These are phyloP conservation scores for Haplosporangium gracile DNA, from an alignment of 192 early-diverging fungal genomes.

Conservation along the genomic window DNA sequence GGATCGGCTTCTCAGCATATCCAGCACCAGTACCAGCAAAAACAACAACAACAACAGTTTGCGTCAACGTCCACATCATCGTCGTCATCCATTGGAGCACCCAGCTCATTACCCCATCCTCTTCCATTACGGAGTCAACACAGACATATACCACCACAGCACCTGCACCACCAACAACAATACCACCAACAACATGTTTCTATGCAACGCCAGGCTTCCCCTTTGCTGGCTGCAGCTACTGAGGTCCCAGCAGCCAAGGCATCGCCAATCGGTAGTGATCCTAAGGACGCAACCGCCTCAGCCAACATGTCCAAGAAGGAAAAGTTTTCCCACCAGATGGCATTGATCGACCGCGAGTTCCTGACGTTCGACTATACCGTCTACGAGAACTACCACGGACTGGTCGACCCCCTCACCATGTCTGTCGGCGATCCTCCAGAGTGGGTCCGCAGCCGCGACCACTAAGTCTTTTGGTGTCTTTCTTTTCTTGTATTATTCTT, in stretches of 20 bases:
- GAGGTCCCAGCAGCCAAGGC: conserved; percentile 13
- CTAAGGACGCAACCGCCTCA: conserved; percentile 1
- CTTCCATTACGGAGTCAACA: conserved; percentile 18
- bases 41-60: conserved; percentile 25
- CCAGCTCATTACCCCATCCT: conserved; percentile 26
- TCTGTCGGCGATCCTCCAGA: conserved; percentile 75
- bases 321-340: conserved; percentile 70
- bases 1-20: conserved; percentile 2
- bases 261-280: not conserved
- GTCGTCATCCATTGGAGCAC: conserved; percentile 19
- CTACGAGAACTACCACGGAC: conserved; percentile 79
- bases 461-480: not conserved
- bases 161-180: not conserved
- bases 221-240: not conserved
- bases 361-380: conserved; percentile 86
- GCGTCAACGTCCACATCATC: conserved; percentile 23
- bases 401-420: conserved; percentile 70
- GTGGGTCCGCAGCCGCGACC: conserved; percentile 68
- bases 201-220: conserved; percentile 18
- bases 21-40: conserved; percentile 21
- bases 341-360: conserved; percentile 79
- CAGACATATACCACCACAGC: conserved; percentile 19
- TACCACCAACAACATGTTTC: conserved; percentile 16
- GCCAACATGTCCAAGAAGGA: conserved; percentile 61
- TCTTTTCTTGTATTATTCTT: not conserved